Evolutionary conservation across 2,329 filamentous ascomycete species (phyloP), one percentile per base, ranked within the genome.

Genomic region (Fusarium proliferatum): DNA sequence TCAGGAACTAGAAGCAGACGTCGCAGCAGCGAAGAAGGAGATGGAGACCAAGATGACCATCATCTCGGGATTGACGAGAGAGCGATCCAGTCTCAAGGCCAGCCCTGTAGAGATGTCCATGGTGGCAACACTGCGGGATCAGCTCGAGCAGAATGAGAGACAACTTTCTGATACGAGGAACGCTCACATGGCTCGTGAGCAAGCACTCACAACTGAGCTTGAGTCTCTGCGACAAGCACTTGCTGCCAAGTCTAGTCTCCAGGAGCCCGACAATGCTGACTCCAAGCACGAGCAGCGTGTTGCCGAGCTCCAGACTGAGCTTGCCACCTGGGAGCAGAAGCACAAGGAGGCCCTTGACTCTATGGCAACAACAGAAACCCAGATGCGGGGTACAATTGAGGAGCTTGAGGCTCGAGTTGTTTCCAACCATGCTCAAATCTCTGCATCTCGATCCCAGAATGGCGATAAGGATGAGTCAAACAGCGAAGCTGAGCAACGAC

Each of bases 31-130:
- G 28, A 96, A 94, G 85, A 97, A 95, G 85, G 96, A 99, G 82
- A 97, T 98, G 92, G 96, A 99, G 80, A 92, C 90, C 71, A 99
- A 99, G 88, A 95, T 96, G 86, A 94, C 94, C 36, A 95, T 99
- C 79, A 98, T 99, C 76, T 94, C 94, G 36, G 96, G 96, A 11
- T 87, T 99, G 72, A 97, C 96, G 7, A 92, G 96, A 61, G 97
- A 99, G 82, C 89, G 97, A 67, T 96, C 94, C 6, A 98, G 95
- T 83, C 88, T 98, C 84, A 94, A 96, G 80, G 89, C 81, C 5
- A 93, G 93, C 30, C 93, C 95, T 12, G 92, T 97, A 79, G 96
- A 99, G 79, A 97, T 98, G 80, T 95, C 94, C 1, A 91, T 98
- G 73, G 92, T 98, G 38, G 93, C 94, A 9, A 92, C 92, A 21